Conservation (phyloP, 768 basidiomycete species). For the Boletus sensibilis region DNA sequence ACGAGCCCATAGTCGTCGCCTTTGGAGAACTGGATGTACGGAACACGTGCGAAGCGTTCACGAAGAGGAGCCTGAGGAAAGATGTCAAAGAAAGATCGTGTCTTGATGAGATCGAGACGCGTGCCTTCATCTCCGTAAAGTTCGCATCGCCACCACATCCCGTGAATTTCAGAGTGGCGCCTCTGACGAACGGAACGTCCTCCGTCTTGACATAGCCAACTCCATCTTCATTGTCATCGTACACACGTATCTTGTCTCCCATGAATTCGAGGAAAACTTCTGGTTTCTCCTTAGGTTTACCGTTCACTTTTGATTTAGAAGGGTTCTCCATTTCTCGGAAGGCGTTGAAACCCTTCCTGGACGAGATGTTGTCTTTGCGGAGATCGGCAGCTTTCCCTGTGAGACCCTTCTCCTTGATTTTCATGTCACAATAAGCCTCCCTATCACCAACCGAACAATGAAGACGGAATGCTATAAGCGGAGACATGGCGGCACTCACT, state of each 20-base stretch:
- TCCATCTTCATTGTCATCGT: slow-evolving; percentile 50
- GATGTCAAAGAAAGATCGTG: background rate
- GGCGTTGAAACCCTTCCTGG: slow-evolving; percentile 69
- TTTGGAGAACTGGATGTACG: slow-evolving; percentile 47
- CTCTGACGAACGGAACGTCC: slow-evolving; percentile 43
- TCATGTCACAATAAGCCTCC: slow-evolving; percentile 90
- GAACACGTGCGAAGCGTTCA: slow-evolving; percentile 45
- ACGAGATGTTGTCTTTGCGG: slow-evolving; percentile 54
- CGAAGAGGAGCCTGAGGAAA: slow-evolving; percentile 41
- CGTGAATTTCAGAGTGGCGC: slow-evolving; percentile 48
- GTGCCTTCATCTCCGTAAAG: slow-evolving; percentile 60
- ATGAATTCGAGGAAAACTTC: slow-evolving; percentile 75
- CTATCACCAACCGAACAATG: slow-evolving; percentile 36
- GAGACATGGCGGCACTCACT: slow-evolving; percentile 46
- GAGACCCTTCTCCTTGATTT: slow-evolving; percentile 91
- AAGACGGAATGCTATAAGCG: background rate
- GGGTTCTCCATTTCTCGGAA: slow-evolving; percentile 62
- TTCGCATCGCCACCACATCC: slow-evolving; percentile 56
- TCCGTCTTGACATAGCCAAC: slow-evolving; percentile 42
- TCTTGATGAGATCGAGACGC: background rate
- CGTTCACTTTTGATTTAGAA: slow-evolving; percentile 33
- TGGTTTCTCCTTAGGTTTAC: slow-evolving; percentile 43
- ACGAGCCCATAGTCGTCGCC: slow-evolving; percentile 49
- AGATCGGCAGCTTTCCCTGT: slow-evolving; percentile 65
- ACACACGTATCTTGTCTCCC: slow-evolving; percentile 64